phyloP scores from a whole-genome alignment of 2,329 filamentous ascomycete genomes.

The Penicillium sp. region DNA sequence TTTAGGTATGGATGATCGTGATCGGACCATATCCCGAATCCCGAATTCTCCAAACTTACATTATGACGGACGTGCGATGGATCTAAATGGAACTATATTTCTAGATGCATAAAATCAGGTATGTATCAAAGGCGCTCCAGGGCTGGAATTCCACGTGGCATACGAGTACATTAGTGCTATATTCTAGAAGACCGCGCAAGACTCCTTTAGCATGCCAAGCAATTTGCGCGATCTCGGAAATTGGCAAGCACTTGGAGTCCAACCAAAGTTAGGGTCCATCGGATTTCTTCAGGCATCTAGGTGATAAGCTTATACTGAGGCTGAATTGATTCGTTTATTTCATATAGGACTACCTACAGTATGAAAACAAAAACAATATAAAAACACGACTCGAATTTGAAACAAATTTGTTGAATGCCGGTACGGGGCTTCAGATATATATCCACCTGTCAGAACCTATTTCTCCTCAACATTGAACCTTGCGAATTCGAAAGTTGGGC shows the following conservation, averaged over 20 bases:
- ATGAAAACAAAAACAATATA: neutral
- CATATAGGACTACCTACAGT: neutral
- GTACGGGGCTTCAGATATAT: neutral
- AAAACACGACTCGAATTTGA: too few relatives aligned
- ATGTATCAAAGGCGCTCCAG: neutral
- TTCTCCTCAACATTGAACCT: neutral
- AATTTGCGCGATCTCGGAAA: conserved; percentile 4
- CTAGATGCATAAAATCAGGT: neutral
- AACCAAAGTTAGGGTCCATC: neutral
- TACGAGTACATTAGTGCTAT: neutral
- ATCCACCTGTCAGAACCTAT: neutral
- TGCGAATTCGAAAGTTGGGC: neutral
- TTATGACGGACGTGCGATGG: neutral
- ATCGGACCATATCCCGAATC: conserved; percentile 4
- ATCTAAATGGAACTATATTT: neutral
- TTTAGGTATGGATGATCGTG: conserved; percentile 4
- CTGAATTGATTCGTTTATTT: neutral
- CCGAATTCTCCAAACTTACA: neutral
- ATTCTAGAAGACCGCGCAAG: neutral
- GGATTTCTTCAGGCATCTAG: neutral
- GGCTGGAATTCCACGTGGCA: neutral
- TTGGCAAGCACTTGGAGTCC: neutral
- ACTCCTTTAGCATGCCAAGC: neutral
- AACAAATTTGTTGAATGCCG: too few relatives aligned
- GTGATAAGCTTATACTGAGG: neutral